phyloP scores from a whole-genome alignment of 2,329 filamentous ascomycete genomes.

The Phyllachora maydis region DNA sequence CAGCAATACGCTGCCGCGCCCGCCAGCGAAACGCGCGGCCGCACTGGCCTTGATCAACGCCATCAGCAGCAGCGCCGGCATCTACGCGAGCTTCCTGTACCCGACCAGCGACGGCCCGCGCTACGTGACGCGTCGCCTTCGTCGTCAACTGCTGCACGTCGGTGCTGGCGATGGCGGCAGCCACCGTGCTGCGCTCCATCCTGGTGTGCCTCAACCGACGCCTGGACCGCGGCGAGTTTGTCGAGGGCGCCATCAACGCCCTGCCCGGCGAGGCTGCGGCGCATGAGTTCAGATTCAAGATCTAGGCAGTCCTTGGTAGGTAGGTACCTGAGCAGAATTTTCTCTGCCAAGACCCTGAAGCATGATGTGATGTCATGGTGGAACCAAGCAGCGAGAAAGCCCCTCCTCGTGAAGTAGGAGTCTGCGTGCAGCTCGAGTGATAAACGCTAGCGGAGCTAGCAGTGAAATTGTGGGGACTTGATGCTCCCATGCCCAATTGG shows the following conservation, averaged over 20 bases:
- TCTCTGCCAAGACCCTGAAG: too few relatives aligned
- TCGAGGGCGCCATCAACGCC: constrained; percentile 32
- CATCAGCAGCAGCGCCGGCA: constrained; percentile 45
- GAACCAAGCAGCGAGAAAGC: too few relatives aligned
- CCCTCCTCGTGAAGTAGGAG: too few relatives aligned
- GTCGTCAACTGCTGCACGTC: constrained; percentile 46
- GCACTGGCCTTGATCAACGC: constrained; percentile 61
- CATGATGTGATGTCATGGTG: too few relatives aligned
- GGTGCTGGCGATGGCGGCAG: constrained; percentile 40
- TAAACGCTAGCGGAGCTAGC: too few relatives aligned
- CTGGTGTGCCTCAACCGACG: constrained; percentile 47
- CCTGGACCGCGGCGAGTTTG: constrained; percentile 39
- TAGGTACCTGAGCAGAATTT: too few relatives aligned
- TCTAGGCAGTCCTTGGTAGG: constrained; percentile 11
- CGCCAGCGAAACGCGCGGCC: constrained; percentile 49
- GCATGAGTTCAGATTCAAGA: constrained; percentile 46
- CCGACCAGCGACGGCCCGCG: constrained; percentile 20
- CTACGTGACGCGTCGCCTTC: constrained; percentile 38
- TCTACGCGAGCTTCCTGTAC: constrained; percentile 53
- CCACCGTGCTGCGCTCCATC: constrained; percentile 39
- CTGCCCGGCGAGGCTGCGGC: constrained; percentile 32
- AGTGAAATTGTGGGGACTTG: too few relatives aligned
- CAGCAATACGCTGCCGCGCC: constrained; percentile 51
- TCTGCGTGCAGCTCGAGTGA: too few relatives aligned
- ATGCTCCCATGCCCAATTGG: too few relatives aligned